A percentile compares a stretch with the other conserved stretches of the same genome.
Evolutionary conservation across 495 filamentous ascomycete species (phyloP).

Genomic region (Lepidopterella palustris): DNA sequence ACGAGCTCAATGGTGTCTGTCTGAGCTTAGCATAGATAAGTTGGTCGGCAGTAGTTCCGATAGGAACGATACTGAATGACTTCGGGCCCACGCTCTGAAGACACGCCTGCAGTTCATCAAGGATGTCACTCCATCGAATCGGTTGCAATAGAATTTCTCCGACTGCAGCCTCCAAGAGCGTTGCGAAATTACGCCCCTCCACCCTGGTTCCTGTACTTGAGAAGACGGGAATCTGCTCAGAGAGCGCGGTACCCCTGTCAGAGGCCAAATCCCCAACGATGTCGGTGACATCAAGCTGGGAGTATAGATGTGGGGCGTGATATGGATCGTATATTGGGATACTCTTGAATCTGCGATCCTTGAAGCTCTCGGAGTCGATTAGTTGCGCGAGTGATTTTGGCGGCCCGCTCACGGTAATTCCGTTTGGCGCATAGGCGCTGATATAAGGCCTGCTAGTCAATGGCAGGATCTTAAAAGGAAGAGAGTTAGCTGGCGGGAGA

Average conservation of each 20-base stretch:
- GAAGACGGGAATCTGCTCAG: slow-evolving; percentile 50
- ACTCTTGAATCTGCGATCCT: slow-evolving; percentile 13
- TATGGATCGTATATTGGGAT: slow-evolving; percentile 71
- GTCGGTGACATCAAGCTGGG: background rate
- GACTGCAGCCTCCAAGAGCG: slow-evolving; percentile 27
- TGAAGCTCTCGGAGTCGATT: slow-evolving; percentile 2
- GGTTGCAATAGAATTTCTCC: slow-evolving; percentile 32
- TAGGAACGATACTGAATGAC: too few species aligned
- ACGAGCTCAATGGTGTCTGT: too few species aligned
- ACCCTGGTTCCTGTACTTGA: slow-evolving; percentile 12
- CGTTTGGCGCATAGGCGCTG: slow-evolving; percentile 59
- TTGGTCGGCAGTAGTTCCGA: too few species aligned
- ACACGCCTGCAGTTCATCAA: too few species aligned
- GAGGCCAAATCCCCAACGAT: too few species aligned
- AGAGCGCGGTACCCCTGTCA: slow-evolving; percentile 37
- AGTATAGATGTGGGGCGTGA: slow-evolving; percentile 68
- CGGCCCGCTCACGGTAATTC: slow-evolving; percentile 67
- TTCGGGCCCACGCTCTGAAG: too few species aligned
- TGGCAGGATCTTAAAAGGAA: slow-evolving; percentile 46
- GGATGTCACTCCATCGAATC: slow-evolving; percentile 33
- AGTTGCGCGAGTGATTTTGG: slow-evolving; percentile 53
- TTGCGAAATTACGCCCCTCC: too few species aligned
- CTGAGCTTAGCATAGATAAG: too few species aligned
- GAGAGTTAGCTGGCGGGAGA: background rate
- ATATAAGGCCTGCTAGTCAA: slow-evolving; percentile 58